phyloP scores from a whole-genome alignment of 768 basidiomycete genomes.

The Auriscalpium orientale region DNA sequence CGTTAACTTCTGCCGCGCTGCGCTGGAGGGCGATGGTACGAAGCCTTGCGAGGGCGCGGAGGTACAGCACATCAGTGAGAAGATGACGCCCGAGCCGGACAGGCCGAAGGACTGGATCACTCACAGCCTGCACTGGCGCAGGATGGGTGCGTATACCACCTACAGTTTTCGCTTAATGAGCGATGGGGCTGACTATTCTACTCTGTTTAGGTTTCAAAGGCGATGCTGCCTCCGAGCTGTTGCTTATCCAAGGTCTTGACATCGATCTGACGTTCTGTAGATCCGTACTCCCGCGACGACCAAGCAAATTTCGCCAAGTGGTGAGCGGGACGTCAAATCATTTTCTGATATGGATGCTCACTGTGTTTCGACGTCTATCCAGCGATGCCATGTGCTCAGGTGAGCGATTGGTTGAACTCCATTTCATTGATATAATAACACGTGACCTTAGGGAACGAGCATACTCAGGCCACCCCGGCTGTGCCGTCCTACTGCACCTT shows the following conservation, averaged over 20 bases:
- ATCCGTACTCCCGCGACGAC: constrained; percentile 56
- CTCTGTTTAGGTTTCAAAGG: constrained; percentile 45
- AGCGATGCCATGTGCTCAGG: constrained; percentile 49
- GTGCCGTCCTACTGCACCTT: constrained; percentile 48
- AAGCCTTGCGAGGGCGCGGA: constrained; percentile 36
- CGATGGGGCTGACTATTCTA: neutral
- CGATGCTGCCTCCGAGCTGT: too few relatives aligned
- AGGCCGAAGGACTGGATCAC: constrained; percentile 46
- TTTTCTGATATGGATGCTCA: neutral
- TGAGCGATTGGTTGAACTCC: constrained; percentile 10
- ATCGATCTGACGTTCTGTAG: constrained; percentile 22
- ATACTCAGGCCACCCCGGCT: constrained; percentile 32
- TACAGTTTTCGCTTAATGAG: too few relatives aligned
- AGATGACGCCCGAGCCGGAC: constrained; percentile 38
- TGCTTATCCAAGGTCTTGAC: too few relatives aligned
- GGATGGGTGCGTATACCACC: constrained; percentile 39
- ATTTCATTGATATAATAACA: neutral
- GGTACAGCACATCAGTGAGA: constrained; percentile 36
- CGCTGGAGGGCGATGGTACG: constrained; percentile 12
- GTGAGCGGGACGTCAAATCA: constrained; percentile 24
- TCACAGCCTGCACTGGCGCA: constrained; percentile 48
- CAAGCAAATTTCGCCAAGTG: constrained; percentile 47
- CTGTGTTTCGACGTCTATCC: neutral
- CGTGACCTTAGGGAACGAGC: constrained; percentile 38
- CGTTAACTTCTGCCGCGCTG: constrained; percentile 46